phyloP scores from a whole-genome alignment of 2,329 filamentous ascomycete species.

The Zymoseptoria ardabiliae region DNA sequence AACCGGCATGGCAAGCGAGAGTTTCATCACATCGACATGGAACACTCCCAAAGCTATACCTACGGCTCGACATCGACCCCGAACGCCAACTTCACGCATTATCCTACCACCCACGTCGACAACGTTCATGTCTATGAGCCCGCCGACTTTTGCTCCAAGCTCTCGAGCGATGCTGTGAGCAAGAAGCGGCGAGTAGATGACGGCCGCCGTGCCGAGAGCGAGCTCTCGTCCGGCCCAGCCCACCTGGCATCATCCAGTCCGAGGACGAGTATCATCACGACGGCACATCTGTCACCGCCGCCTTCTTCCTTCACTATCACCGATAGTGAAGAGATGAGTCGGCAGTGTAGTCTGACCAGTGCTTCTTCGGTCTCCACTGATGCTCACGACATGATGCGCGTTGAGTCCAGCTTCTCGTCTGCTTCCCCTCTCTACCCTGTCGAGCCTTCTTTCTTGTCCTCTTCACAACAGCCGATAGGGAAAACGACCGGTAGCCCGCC shows the following conservation, averaged over 20 bases:
- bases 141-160: constrained; percentile 24
- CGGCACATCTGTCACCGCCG: constrained; percentile 21
- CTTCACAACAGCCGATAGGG: constrained; percentile 10
- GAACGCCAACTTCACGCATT: constrained; percentile 19
- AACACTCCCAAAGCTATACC: constrained; percentile 17
- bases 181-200: constrained; percentile 21
- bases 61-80: constrained; percentile 17
- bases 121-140: constrained; percentile 22
- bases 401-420: constrained; percentile 35
- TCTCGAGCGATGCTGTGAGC: constrained; percentile 14
- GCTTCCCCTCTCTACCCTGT: constrained; percentile 21
- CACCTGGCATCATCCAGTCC: constrained; percentile 21
- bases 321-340: constrained; percentile 35
- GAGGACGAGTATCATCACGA: constrained; percentile 24
- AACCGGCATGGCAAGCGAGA: constrained; percentile 22
- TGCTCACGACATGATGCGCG: constrained; percentile 38
- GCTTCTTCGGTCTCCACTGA: constrained; percentile 31
- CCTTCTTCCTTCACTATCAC: constrained; percentile 17
- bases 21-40: constrained; percentile 19
- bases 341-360: constrained; percentile 38
- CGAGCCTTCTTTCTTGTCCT: constrained; percentile 20
- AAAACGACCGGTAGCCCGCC: constrained; percentile 19
- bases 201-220: constrained; percentile 8
- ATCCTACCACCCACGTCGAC: constrained; percentile 9
- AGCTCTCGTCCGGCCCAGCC: constrained; percentile 7